phyloP scores from a whole-genome alignment of 140 eudicot genomes.

The Anethum foeniculum region DNA sequence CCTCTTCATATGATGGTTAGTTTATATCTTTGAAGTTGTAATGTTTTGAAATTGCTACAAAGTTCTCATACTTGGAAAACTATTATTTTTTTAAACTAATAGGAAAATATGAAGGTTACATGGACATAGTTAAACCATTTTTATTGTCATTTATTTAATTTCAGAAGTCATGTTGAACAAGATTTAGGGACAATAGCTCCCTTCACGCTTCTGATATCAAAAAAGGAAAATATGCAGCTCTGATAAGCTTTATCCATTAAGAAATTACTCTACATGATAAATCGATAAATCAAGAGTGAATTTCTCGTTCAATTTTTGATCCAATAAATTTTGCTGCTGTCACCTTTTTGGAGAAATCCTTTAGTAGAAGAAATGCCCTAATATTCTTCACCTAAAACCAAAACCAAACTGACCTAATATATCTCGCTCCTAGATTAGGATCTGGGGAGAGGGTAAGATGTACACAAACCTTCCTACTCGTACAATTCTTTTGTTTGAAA shows the following conservation, averaged over 20 bases:
- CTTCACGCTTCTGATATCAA: neutral
- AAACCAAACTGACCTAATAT: neutral
- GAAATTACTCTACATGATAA: neutral
- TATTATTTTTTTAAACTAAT: neutral
- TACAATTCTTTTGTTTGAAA: neutral
- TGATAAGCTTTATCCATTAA: neutral
- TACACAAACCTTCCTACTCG: neutral
- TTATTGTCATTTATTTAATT: neutral
- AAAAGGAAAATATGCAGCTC: neutral
- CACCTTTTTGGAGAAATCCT: neutral
- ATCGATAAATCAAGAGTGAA: neutral
- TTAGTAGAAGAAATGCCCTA: neutral
- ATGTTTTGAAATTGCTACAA: neutral
- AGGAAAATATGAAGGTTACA: neutral
- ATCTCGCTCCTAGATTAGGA: neutral
- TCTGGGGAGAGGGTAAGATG: neutral
- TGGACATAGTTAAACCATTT: neutral
- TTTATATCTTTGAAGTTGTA: neutral
- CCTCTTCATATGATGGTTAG: neutral
- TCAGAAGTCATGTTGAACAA: neutral
- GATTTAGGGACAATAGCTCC: neutral
- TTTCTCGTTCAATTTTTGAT: neutral
- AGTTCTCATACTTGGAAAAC: neutral
- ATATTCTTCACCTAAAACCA: neutral
- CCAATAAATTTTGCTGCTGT: neutral